A percentile compares a stretch with the other conserved stretches of the same genome.
These are phyloP conservation scores for Cutaneotrichosporon cutaneum DNA, from an alignment of 1,284 basidiomycete species.

Conservation along the genomic window DNA sequence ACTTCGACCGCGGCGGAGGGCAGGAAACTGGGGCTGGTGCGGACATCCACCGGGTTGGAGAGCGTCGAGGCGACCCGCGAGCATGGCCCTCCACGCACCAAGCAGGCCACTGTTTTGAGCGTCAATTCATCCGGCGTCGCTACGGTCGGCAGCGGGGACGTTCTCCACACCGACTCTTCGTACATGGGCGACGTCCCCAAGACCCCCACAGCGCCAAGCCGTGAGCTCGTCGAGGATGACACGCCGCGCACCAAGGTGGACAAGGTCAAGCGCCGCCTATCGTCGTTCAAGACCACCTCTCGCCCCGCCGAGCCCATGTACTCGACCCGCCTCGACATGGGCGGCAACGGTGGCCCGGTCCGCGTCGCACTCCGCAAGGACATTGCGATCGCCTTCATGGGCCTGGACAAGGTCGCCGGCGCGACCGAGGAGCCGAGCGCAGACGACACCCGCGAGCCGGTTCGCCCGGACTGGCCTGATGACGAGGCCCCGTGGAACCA, in stretches of 20 bases:
- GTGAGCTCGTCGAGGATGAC: conserved; percentile 28
- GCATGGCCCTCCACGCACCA: conserved; percentile 29
- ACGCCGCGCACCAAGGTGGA: conserved; percentile 33
- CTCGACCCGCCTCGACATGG: conserved; percentile 41
- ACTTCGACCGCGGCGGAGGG: conserved; percentile 40
- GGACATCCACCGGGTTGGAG: conserved; percentile 34
- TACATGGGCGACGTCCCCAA: conserved; percentile 30
- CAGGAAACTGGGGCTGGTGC: conserved; percentile 39
- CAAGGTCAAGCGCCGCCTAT: conserved; percentile 33
- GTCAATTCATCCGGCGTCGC: conserved; percentile 37
- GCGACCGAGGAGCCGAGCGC: conserved; percentile 38
- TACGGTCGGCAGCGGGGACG: conserved; percentile 31
- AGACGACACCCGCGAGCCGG: conserved; percentile 19
- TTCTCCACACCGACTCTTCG: conserved; percentile 41
- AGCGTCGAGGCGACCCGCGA: conserved; percentile 21
- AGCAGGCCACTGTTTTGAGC: conserved; percentile 32
- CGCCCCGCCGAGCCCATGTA: conserved; percentile 37
- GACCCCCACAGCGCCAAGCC: conserved; percentile 21
- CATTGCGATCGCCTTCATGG: conserved; percentile 43
- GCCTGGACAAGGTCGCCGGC: conserved; percentile 28
- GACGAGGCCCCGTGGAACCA: conserved; percentile 42
- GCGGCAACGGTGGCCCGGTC: conserved; percentile 30
- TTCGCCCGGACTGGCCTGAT: conserved; percentile 46
- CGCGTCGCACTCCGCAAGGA: conserved; percentile 46
- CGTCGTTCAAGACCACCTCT: conserved; percentile 32